These are phyloP conservation scores for Ramichloridium luteum DNA, from an alignment of 2,329 filamentous ascomycete species.

Conservation along the genomic window DNA sequence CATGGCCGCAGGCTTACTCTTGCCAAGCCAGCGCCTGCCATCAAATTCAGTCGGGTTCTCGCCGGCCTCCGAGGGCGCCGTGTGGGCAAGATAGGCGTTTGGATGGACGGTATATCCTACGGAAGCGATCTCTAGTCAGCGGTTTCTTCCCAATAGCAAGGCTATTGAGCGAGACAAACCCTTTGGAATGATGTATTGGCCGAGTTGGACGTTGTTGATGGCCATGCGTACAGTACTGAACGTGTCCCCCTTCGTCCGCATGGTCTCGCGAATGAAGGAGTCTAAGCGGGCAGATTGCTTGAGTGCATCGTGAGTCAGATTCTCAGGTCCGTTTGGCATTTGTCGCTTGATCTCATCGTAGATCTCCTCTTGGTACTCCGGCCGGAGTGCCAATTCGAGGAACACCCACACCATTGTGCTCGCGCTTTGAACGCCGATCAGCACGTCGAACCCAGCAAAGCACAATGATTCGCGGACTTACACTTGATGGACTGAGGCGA, in stretches of 20 bases:
- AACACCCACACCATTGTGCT: constrained; percentile 1
- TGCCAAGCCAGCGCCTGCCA: neutral
- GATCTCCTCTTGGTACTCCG: constrained; percentile 1
- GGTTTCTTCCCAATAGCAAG: too few relatives aligned
- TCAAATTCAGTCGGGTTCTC: constrained; percentile 1
- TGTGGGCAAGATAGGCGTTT: constrained; percentile 1
- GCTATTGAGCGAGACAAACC: too few relatives aligned
- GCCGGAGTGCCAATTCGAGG: constrained; percentile 1
- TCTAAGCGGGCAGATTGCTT: constrained; percentile 1
- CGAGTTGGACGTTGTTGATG: constrained; percentile 1
- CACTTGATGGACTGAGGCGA: constrained; percentile 1
- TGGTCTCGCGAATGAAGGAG: constrained; percentile 1
- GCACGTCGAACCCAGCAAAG: neutral
- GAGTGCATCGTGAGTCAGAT: neutral
- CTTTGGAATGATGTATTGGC: constrained; percentile 1
- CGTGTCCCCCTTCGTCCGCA: neutral
- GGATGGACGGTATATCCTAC: neutral
- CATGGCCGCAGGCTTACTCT: constrained; percentile 1
- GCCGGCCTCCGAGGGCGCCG: neutral
- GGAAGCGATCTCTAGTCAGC: too few relatives aligned
- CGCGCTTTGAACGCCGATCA: neutral
- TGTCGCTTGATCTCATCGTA: constrained; percentile 1
- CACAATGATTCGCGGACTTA: neutral
- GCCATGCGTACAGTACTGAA: constrained; percentile 1
- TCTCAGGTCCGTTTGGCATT: neutral